Base-by-base conservation (phyloP, 352 stramenopile species). In the Pythium biforme region DNA sequence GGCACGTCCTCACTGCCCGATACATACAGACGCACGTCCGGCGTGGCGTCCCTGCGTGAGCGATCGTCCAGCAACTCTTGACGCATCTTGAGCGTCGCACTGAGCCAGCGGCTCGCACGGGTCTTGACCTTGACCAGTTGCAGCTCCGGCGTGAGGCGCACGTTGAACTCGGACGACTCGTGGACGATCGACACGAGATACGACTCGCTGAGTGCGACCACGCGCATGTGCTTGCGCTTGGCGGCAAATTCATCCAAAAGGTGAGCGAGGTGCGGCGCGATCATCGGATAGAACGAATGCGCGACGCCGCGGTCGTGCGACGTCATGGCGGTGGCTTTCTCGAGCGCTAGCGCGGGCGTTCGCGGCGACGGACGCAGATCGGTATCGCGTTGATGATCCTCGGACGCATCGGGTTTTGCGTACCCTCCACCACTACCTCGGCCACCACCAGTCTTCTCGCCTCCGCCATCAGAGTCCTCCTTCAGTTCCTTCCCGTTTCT, bases 201-300 rank as follows among this genome's bases (percentile, higher is more conserved):
- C 9, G 78, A 83, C 47, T 86, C 70, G 12, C 62, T 72, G 9
- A 59, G 60, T 4, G 64, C 41, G 1, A 75, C 41, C 11, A 74
- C 64, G 50, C 57, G 56, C 82, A 93, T 85, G 0, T 61, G 55
- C 54, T 88, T 73, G 22, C 62, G 50, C 27, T 74, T 62, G 15
- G 70, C 39, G 1, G 77, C 76, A 29, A 83, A 90, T 15, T 75
- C 43, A 7, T 75, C 55, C 25, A 86, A 74, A 61, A 67, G 77
- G 4, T 49, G 55, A 5, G 64, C 56, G 29, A 85, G 59, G 1
- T 73, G 49, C 6, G 55, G 31, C 17, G 86, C 70, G 12, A 90
- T 76, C 64, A 86, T 79, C 17, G 84, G 82, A 62, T 87, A 90
- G 54, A 93, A 93, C 14, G 84, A 91, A 63, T 93, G 82, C 1